Conservation (phyloP, 257 asterid genomes). For the Fraxinus excelsior region DNA sequence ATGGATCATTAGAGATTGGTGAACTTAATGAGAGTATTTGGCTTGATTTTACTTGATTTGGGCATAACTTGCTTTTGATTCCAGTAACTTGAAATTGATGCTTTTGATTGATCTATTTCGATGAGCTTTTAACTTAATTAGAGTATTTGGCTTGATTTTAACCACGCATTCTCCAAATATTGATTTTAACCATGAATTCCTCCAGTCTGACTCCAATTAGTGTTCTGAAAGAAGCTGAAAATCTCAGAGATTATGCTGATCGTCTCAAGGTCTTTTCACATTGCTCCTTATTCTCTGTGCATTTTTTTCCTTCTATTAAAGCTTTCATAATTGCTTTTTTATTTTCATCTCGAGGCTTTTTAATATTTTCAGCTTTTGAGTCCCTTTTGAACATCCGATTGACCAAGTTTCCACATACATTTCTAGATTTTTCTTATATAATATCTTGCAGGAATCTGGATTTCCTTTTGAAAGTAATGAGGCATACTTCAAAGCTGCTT, state of each 20-base stretch:
- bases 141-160: no score
- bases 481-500: constrained; percentile 75
- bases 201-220: constrained; percentile 40
- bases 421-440: constrained; percentile 26
- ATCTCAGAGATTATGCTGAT: constrained; percentile 66
- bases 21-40: no score
- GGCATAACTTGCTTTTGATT: no score
- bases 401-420: constrained; percentile 1
- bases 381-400: constrained; percentile 14
- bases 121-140: no score
- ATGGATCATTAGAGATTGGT: no score
- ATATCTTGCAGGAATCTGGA: constrained; percentile 66
- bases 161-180: no score
- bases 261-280: constrained; percentile 63
- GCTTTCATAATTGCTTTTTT: background rate
- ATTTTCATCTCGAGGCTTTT: background rate
- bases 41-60: no score
- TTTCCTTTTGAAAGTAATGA: constrained; percentile 72
- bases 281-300: constrained; percentile 26
- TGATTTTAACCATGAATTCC: no score
- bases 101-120: no score
- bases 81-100: no score
- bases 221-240: constrained; percentile 78
- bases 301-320: constrained; percentile 5
- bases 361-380: constrained; percentile 7